Conservation (phyloP, 1,284 basidiomycete species). For the Dichomitus squalens region DNA sequence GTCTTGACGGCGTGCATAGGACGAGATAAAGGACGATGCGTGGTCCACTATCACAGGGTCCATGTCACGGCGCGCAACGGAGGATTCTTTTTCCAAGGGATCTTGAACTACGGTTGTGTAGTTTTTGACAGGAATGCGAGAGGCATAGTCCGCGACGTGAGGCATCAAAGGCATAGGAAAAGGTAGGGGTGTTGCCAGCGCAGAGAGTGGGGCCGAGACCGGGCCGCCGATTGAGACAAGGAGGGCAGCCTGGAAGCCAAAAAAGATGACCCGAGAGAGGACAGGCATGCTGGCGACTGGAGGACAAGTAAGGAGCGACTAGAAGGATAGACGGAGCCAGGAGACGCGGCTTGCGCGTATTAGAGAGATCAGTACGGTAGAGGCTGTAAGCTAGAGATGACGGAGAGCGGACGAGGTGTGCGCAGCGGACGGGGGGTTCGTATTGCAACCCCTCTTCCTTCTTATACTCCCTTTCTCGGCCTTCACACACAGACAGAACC, state of each 20-base stretch:
- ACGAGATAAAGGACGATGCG: constrained; percentile 12
- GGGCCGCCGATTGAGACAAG: constrained; percentile 37
- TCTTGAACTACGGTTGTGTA: constrained; percentile 3
- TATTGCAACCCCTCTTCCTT: not conserved
- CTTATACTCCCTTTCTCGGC: not conserved
- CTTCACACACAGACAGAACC: not conserved
- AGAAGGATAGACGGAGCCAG: not conserved
- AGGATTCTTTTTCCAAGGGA: not conserved
- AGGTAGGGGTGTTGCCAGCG: constrained; percentile 33
- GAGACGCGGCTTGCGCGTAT: constrained; percentile 32
- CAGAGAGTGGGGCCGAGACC: constrained; percentile 17
- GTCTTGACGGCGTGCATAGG: constrained; percentile 16
- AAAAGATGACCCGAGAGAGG: constrained; percentile 38
- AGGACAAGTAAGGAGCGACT: constrained; percentile 10
- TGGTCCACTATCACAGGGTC: constrained; percentile 11
- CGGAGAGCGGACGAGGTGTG: constrained; percentile 23
- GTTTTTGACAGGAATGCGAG: constrained; percentile 11
- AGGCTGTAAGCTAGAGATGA: constrained; percentile 20
- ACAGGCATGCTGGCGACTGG: constrained; percentile 37
- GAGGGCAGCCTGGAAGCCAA: constrained; percentile 42
- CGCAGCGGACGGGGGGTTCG: not conserved
- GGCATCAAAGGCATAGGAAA: constrained; percentile 36
- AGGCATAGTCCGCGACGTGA: constrained; percentile 21
- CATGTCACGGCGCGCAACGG: not conserved
- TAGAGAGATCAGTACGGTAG: constrained; percentile 22